phyloP scores from a whole-genome alignment of 2,329 filamentous ascomycete species.

The Colletotrichum tofieldiae region DNA sequence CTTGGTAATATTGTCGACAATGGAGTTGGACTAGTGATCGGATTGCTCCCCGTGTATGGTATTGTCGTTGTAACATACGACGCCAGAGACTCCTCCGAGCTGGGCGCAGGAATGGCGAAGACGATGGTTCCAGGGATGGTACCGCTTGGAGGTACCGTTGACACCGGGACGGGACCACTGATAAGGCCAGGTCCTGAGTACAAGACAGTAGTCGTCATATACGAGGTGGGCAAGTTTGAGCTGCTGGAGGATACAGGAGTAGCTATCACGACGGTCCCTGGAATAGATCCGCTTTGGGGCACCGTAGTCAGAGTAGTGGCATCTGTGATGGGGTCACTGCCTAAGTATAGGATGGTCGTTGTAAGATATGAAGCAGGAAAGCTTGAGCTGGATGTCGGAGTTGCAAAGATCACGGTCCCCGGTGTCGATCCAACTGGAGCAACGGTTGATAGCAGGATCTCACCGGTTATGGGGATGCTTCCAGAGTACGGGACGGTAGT shows the following conservation, averaged over 20 bases:
- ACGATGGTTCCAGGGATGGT: constrained; percentile 29
- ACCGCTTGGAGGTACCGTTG: constrained; percentile 27
- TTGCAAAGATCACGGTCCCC: constrained; percentile 11
- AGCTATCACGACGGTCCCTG: constrained; percentile 12
- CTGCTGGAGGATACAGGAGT: not conserved
- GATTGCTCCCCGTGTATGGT: constrained; percentile 1
- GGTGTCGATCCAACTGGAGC: not conserved
- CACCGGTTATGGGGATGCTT: constrained; percentile 2
- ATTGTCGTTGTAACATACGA: constrained; percentile 23
- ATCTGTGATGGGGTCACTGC: not conserved
- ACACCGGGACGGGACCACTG: not conserved
- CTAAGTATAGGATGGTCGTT: constrained; percentile 3
- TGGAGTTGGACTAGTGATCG: not conserved
- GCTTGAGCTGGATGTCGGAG: not conserved
- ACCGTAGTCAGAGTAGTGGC: not conserved
- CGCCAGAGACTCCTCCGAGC: not conserved
- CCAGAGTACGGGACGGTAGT: constrained; percentile 11
- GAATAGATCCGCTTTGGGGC: not conserved
- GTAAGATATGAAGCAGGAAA: constrained; percentile 6
- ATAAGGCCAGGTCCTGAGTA: constrained; percentile 15
- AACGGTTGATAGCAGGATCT: constrained; percentile 4
- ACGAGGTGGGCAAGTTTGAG: not conserved
- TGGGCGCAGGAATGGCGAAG: not conserved
- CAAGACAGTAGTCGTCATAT: constrained; percentile 13
- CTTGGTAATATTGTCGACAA: not conserved